These are phyloP conservation scores for Globisporangium sylvaticum DNA, from an alignment of 352 stramenopile genomes.

Conservation along the genomic window DNA sequence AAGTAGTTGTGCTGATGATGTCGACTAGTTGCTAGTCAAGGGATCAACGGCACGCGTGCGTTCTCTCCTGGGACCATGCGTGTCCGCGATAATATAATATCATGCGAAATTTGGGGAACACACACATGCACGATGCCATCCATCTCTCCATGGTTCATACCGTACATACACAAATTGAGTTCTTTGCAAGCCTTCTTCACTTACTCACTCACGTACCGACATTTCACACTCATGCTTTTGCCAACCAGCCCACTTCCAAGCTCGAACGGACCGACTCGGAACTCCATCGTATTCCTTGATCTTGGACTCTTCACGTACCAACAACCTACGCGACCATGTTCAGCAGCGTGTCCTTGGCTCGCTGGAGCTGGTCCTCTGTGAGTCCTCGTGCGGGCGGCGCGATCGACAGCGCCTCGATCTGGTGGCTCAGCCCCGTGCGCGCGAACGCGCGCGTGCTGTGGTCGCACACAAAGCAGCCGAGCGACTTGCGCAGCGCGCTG, in stretches of 20 bases:
- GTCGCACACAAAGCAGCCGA: slow-evolving; percentile 83
- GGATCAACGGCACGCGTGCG: slow-evolving; percentile 19
- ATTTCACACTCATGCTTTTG: neutral
- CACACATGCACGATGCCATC: slow-evolving; percentile 16
- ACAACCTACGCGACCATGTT: slow-evolving; percentile 16
- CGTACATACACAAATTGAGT: neutral
- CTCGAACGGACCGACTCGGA: neutral
- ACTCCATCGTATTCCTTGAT: neutral
- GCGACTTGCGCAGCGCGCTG: slow-evolving; percentile 32
- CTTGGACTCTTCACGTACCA: neutral
- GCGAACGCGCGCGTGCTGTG: slow-evolving; percentile 66
- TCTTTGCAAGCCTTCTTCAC: neutral
- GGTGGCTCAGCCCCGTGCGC: slow-evolving; percentile 35
- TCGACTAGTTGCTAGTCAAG: slow-evolving; percentile 23
- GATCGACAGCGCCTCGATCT: slow-evolving; percentile 30
- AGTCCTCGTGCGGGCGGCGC: slow-evolving; percentile 39
- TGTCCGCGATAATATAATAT: slow-evolving; percentile 69
- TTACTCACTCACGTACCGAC: neutral
- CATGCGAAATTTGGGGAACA: slow-evolving; percentile 79
- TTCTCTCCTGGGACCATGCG: neutral
- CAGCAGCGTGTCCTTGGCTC: slow-evolving; percentile 61
- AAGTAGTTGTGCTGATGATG: slow-evolving; percentile 13
- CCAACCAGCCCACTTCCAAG: neutral
- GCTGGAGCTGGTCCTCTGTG: slow-evolving; percentile 67
- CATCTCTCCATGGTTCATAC: slow-evolving; percentile 10